Percentiles rank a stretch among this genome's conserved stretches.
phyloP scores from a whole-genome alignment of 345 rosid genomes.

The Dipteronia sinensis region DNA sequence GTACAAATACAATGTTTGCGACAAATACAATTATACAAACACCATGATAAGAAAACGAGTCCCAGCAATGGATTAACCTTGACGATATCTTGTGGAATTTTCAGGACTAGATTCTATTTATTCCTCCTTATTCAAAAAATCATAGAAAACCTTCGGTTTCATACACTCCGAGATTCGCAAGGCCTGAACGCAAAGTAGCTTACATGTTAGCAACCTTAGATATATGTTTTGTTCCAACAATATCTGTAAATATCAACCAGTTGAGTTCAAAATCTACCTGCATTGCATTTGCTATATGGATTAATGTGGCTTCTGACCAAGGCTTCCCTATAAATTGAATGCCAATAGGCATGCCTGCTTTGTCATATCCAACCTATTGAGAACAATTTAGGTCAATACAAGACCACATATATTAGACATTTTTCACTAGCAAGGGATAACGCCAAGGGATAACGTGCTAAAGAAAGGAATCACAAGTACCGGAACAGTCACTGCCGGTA shows the following conservation, averaged over 20 bases:
- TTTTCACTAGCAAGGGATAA: neutral
- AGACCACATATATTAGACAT: neutral
- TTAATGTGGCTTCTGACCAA: slow-evolving; percentile 69
- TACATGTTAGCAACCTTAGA: neutral
- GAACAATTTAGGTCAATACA: neutral
- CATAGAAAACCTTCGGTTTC: slow-evolving; percentile 56
- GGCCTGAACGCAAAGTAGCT: slow-evolving; percentile 34
- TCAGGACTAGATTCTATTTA: neutral
- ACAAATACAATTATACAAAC: no score
- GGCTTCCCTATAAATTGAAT: slow-evolving; percentile 78
- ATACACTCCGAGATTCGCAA: slow-evolving; percentile 37
- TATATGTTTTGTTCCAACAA: neutral
- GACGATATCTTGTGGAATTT: neutral
- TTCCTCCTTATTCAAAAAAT: slow-evolving; percentile 38
- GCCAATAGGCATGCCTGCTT: slow-evolving; percentile 63
- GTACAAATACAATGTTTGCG: no score
- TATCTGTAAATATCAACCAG: neutral
- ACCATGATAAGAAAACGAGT: neutral
- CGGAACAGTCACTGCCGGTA: slow-evolving; percentile 71
- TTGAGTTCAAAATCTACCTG: slow-evolving; percentile 39
- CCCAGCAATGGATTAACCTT: neutral
- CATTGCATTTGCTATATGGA: slow-evolving; percentile 61
- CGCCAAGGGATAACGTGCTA: neutral
- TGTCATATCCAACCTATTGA: slow-evolving; percentile 71
- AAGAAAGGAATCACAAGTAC: slow-evolving; percentile 30